A percentile compares a stretch with the other conserved stretches of the same genome.
Evolutionary conservation across 208 protist species (phyloP).

Genomic region (Porcisia deanei): DNA sequence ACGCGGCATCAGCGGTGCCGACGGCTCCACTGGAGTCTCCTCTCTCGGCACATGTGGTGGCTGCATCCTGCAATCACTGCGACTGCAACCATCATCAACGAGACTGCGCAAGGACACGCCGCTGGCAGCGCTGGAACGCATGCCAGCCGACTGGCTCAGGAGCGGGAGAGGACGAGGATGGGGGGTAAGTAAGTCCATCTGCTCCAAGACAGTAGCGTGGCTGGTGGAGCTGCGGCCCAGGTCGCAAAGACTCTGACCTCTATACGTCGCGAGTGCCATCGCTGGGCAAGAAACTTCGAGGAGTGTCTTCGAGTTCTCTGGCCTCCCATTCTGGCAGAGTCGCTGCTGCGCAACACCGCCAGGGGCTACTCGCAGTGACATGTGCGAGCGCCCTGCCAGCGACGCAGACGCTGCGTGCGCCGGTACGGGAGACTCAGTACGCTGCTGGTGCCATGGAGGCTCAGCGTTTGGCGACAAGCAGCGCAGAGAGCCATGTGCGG

Average conservation of each 20-base stretch:
- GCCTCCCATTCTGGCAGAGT: conserved; percentile 6
- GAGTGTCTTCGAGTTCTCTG: conserved; percentile 1
- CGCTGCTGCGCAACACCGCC: conserved; percentile 18
- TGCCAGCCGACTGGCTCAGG: conserved; percentile 29
- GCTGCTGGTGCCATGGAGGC: conserved; percentile 19
- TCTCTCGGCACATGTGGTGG: neutral
- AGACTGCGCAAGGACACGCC: neutral
- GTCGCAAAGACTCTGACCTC: conserved; percentile 17
- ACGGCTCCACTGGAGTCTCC: neutral
- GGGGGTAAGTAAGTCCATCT: conserved; percentile 23
- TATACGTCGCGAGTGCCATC: conserved; percentile 6
- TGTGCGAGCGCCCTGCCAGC: conserved; percentile 27
- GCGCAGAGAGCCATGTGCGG: neutral
- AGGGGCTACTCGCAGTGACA: conserved; percentile 11
- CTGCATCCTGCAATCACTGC: neutral
- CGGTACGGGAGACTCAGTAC: conserved; percentile 6
- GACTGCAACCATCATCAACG: neutral
- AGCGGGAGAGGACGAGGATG: conserved; percentile 36
- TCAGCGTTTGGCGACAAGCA: neutral
- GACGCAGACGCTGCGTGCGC: neutral
- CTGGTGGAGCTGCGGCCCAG: conserved; percentile 20
- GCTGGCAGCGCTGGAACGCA: conserved; percentile 8
- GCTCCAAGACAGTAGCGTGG: conserved; percentile 19
- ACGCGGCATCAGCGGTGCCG: conserved; percentile 13
- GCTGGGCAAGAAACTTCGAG: conserved; percentile 14